These are phyloP conservation scores for Stropharia rugosoannulata DNA, from an alignment of 768 basidiomycete genomes.

Conservation along the genomic window DNA sequence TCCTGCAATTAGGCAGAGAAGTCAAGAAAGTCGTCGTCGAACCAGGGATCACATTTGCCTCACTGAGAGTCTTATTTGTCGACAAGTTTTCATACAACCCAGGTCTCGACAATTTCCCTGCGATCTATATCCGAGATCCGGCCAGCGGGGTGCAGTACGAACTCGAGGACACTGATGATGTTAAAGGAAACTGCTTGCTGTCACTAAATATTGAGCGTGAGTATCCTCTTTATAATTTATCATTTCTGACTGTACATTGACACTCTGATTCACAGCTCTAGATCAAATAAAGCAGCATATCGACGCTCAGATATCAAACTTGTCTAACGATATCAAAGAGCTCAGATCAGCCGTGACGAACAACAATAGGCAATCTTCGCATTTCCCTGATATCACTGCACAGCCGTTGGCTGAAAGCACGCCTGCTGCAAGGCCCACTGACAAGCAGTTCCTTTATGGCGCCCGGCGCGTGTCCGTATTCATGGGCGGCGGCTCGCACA, in stretches of 20 bases:
- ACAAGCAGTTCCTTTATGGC: slow-evolving; percentile 69
- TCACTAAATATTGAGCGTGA: slow-evolving; percentile 96
- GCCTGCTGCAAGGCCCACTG: slow-evolving; percentile 69
- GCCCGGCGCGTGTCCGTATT: slow-evolving; percentile 76
- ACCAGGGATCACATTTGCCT: slow-evolving; percentile 65
- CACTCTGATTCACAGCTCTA: slow-evolving; percentile 56
- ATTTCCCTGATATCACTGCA: slow-evolving; percentile 44
- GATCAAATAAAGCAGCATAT: slow-evolving; percentile 99
- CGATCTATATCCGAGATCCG: slow-evolving; percentile 93
- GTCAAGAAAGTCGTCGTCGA: slow-evolving; percentile 86
- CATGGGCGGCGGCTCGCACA: slow-evolving; percentile 46
- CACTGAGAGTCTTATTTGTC: slow-evolving; percentile 84
- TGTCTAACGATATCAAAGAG: slow-evolving; percentile 91
- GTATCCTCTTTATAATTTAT: slow-evolving; percentile 32
- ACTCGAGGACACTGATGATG: slow-evolving; percentile 91
- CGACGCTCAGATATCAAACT: slow-evolving; percentile 80
- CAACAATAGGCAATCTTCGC: slow-evolving; percentile 49
- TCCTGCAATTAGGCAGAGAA: slow-evolving; percentile 86
- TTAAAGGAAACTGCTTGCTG: slow-evolving; percentile 83
- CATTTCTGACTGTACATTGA: slow-evolving; percentile 8
- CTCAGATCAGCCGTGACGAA: slow-evolving; percentile 64
- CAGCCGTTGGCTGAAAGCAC: slow-evolving; percentile 67
- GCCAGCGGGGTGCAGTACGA: slow-evolving; percentile 94
- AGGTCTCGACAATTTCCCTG: slow-evolving; percentile 89
- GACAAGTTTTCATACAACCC: slow-evolving; percentile 95